Conservation (phyloP, 371 early-diverging fungal species). For the Mucor racemosus region DNA sequence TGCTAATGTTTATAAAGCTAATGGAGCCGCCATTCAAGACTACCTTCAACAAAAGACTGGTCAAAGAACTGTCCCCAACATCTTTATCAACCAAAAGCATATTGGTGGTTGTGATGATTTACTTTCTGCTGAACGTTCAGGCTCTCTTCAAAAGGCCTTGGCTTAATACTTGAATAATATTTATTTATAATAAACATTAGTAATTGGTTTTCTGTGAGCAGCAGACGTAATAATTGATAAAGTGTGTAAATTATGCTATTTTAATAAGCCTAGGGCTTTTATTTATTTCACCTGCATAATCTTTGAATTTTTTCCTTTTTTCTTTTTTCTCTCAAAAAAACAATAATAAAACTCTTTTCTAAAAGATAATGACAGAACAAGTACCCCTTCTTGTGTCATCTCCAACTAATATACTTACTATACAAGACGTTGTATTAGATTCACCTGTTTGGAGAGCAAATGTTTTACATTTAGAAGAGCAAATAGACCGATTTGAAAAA, state of each 20-base stretch:
- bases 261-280: neutral
- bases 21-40: constrained; percentile 78
- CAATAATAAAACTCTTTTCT: too few relatives aligned
- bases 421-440: constrained; percentile 61
- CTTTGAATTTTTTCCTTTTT: neutral
- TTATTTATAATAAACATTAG: neutral
- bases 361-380: constrained; percentile 1
- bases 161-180: neutral
- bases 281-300: constrained; percentile 3
- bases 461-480: constrained; percentile 66
- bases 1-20: constrained; percentile 13
- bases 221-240: too few relatives aligned
- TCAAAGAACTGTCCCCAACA: constrained; percentile 90
- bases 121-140: constrained; percentile 48
- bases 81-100: constrained; percentile 79
- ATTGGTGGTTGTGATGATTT: constrained; percentile 83
- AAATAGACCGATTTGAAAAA: constrained; percentile 67
- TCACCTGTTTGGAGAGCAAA: constrained; percentile 72
- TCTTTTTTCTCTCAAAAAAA: neutral
- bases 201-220: neutral
- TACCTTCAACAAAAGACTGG: constrained; percentile 70
- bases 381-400: constrained; percentile 13
- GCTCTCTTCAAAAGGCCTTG: constrained; percentile 60
- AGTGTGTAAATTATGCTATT: too few relatives aligned
- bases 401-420: constrained; percentile 36